Base-by-base conservation (phyloP, 192 early-diverging fungal genomes). In the Coemansia sp. region DNA sequence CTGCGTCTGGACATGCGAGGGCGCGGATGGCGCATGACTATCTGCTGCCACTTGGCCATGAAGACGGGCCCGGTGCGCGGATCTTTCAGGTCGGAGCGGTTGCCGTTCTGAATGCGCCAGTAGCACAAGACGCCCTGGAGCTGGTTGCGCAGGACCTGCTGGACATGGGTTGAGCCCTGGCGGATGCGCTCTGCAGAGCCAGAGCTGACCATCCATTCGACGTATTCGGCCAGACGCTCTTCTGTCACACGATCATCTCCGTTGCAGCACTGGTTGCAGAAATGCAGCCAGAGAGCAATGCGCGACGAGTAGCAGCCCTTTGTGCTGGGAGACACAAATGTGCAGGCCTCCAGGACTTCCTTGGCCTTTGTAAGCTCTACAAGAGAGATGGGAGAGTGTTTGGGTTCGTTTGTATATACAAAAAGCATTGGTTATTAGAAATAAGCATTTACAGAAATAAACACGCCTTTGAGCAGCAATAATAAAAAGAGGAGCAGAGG, bases 271-370 rank as follows among this genome's bases (percentile, higher is more conserved):
- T 36, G 28, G 39, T 69, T 68, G 59, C 76, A 71, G 55, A 65
- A 79, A 65, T 79, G 76, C 27, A 79, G 69, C 76, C 76, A 79
- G 54, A 74, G 53, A 8, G 76, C 76, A 25, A 79, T 79, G 48
- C 76, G 76, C 55, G 76, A 74, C 36, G 71, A 74, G 58, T 79
- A 79, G 62, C 76, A 79, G 47, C 76, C 65, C 59, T 79, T 79
- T 32, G 71, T 79, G 71, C 76, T 79, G 0, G 58, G 54, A 24
- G 71, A 72, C 27, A 79, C 68, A 45, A 70, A 60, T 42, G 58
- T 68, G 45, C 76, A 71, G 30, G 24, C 11, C 19, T 79, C 76
- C 45, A 79, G 76, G 1, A 71, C 53, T n/a, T 79, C 76, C 23
- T 74, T 74, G 32, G 76, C 76, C 42, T 55, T 55, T 42, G 66